A percentile compares a stretch with the other conserved stretches of the same genome.
Conservation (phyloP, 441 rosid genomes). For the Iberis amara region DNA sequence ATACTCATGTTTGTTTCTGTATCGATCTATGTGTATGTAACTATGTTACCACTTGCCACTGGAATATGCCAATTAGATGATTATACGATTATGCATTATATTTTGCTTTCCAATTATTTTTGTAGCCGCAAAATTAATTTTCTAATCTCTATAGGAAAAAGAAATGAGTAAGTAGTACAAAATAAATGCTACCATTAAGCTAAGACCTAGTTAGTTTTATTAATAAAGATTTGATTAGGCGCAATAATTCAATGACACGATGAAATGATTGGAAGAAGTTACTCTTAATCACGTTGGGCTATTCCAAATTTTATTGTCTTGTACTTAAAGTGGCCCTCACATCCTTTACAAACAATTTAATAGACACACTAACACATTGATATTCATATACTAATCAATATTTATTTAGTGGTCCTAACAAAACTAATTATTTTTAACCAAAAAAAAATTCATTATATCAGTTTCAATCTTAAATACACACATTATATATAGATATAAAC, state of each 20-base stretch:
- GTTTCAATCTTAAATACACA: constrained; percentile 11
- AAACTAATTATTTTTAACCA: no score
- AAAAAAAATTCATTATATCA: constrained; percentile 13
- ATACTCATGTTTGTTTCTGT: constrained; percentile 14
- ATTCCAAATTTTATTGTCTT: constrained; percentile 30
- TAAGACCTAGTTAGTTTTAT: constrained; percentile 6
- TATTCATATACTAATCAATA: background rate
- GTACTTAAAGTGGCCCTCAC: constrained; percentile 34
- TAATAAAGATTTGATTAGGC: constrained; percentile 20
- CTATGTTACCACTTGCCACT: constrained; percentile 25
- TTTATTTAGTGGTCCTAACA: constrained; percentile 23
- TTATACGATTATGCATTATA: background rate
- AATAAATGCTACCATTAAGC: constrained; percentile 9
- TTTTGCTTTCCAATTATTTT: background rate
- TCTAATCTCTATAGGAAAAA: constrained; percentile 1
- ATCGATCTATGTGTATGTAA: constrained; percentile 14
- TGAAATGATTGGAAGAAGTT: constrained; percentile 34
- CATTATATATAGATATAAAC: background rate
- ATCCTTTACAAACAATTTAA: constrained; percentile 28
- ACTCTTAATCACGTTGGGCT: constrained; percentile 36
- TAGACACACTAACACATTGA: constrained; percentile 30
- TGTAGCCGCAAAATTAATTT: background rate
- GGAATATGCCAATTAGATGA: constrained; percentile 15
- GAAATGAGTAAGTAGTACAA: constrained; percentile 13
- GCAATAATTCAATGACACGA: constrained; percentile 26